Conservation (phyloP, 2,329 filamentous ascomycete genomes). For the Diaporthe capsici region DNA sequence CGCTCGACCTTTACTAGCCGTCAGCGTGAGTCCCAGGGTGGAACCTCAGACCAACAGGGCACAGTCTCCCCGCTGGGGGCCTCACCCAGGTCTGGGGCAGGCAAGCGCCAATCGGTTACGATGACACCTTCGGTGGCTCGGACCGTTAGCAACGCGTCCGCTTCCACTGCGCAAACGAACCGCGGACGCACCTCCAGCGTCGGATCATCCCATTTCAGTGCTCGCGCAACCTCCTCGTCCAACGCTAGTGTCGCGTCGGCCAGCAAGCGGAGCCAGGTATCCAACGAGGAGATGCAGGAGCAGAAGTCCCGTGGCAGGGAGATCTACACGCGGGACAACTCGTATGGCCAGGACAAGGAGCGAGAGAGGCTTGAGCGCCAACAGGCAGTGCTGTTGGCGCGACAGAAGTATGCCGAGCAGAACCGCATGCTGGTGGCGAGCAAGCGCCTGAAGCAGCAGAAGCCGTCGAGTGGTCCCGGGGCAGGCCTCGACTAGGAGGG, state of each 20-base stretch:
- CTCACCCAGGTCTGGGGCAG: conserved; percentile 40
- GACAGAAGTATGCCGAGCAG: conserved; percentile 73
- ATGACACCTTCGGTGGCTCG: conserved; percentile 36
- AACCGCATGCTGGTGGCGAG: conserved; percentile 73
- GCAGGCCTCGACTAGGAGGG: conserved; percentile 34
- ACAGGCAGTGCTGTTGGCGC: conserved; percentile 65
- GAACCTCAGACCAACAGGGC: conserved; percentile 22
- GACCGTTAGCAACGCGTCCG: conserved; percentile 43
- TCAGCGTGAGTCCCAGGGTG: conserved; percentile 39
- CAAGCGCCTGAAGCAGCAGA: conserved; percentile 58
- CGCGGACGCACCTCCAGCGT: conserved; percentile 49
- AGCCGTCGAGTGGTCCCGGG: conserved; percentile 20
- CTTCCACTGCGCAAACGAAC: conserved; percentile 41
- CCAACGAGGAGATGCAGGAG: conserved; percentile 63
- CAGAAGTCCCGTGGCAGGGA: conserved; percentile 68
- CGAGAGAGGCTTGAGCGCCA: conserved; percentile 69
- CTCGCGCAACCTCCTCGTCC: conserved; percentile 62
- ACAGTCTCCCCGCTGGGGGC: conserved; percentile 34
- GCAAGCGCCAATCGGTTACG: conserved; percentile 39
- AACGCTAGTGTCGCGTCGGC: conserved; percentile 57
- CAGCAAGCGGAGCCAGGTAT: conserved; percentile 62
- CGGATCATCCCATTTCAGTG: conserved; percentile 47
- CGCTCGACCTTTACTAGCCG: conserved; percentile 70
- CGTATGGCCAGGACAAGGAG: conserved; percentile 61
- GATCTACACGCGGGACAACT: conserved; percentile 67